Evolutionary conservation across 2,329 filamentous ascomycete genomes (phyloP).

Genomic region (Sclerotinia trifoliorum): DNA sequence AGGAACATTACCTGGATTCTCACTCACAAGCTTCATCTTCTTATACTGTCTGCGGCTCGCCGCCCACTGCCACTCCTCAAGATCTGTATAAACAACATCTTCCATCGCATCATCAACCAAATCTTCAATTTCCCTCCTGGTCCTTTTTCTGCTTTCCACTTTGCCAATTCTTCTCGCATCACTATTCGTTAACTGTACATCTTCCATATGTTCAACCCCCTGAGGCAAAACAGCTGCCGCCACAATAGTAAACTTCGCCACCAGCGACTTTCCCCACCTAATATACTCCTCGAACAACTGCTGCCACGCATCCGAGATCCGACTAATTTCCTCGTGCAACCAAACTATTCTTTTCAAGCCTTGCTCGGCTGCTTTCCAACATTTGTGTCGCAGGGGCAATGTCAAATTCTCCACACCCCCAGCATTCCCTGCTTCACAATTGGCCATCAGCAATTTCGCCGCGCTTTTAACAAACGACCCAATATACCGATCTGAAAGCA

Average conservation of each 20-base stretch:
- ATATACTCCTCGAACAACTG: neutral
- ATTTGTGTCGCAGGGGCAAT: neutral
- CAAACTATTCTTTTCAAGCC: neutral
- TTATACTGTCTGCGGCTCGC: neutral
- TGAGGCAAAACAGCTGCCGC: neutral
- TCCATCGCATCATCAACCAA: neutral
- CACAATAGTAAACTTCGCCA: neutral
- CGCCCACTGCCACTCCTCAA: neutral
- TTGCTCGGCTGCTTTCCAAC: neutral
- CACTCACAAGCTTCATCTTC: neutral
- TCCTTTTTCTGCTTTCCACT: neutral
- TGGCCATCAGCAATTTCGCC: neutral
- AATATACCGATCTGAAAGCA: neutral
- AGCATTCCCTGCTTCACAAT: neutral
- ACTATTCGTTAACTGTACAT: too few species aligned
- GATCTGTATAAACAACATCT: neutral
- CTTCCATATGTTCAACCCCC: too few species aligned
- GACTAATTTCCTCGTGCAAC: neutral
- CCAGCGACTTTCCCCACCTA: neutral
- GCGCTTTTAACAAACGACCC: conserved; percentile 13
- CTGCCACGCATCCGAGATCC: neutral
- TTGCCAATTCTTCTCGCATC: neutral
- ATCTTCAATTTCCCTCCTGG: neutral
- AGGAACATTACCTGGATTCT: neutral
- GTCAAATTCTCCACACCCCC: neutral